Evolutionary conservation across 495 filamentous ascomycete genomes (phyloP).

Genomic region (Neurospora sublineolata): DNA sequence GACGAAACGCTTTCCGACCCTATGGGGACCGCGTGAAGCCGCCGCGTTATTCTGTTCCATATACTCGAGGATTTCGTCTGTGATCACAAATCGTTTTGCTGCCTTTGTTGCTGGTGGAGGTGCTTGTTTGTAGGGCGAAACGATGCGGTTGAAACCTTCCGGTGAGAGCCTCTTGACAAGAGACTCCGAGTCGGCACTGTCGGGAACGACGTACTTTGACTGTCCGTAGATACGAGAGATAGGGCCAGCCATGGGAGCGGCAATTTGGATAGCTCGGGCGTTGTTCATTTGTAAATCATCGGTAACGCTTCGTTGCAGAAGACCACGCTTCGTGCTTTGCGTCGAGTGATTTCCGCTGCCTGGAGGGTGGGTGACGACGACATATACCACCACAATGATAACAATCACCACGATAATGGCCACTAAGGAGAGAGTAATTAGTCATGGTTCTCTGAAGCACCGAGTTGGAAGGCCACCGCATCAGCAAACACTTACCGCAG

Average conservation of each 20-base stretch:
- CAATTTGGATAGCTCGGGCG: slow-evolving; percentile 15
- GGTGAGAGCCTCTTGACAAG: neutral
- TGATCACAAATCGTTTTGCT: neutral
- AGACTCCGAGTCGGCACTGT: slow-evolving; percentile 3
- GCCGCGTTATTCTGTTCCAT: neutral
- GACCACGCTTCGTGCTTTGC: slow-evolving; percentile 13
- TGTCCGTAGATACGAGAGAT: slow-evolving; percentile 12
- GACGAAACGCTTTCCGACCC: neutral
- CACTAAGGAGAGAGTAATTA: slow-evolving; percentile 19
- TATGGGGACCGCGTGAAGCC: neutral
- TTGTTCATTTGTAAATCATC: slow-evolving; percentile 23
- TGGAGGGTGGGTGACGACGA: slow-evolving; percentile 22
- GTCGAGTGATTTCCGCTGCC: slow-evolving; percentile 1
- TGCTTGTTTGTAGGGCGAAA: neutral
- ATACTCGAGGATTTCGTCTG: neutral
- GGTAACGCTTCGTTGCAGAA: slow-evolving; percentile 13
- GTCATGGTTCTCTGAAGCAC: neutral
- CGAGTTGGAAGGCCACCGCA: neutral
- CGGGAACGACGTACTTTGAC: slow-evolving; percentile 14
- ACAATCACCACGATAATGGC: slow-evolving; percentile 41
- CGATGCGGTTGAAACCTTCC: neutral
- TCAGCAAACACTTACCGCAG: slow-evolving; percentile 47
- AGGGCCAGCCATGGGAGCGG: slow-evolving; percentile 7
- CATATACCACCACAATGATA: slow-evolving; percentile 36
- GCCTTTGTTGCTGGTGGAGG: neutral